These are phyloP conservation scores for Ustilago curta DNA, from an alignment of 1,284 basidiomycete genomes.

Conservation along the genomic window DNA sequence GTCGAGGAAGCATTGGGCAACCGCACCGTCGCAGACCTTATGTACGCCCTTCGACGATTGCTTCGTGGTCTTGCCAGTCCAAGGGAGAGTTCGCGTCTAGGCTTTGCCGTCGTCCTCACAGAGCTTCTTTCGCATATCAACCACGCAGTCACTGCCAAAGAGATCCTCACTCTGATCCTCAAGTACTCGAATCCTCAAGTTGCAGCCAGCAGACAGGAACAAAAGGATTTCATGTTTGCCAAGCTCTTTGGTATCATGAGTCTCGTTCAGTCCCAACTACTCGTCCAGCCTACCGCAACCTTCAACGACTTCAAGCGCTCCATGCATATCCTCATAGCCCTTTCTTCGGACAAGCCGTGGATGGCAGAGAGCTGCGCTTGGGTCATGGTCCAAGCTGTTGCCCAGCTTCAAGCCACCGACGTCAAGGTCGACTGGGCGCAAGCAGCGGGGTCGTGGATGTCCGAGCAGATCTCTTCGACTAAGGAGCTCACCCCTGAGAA, in stretches of 20 bases:
- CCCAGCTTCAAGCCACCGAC: constrained; percentile 24
- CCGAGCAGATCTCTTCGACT: constrained; percentile 33
- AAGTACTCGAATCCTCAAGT: constrained; percentile 54
- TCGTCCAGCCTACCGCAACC: constrained; percentile 75
- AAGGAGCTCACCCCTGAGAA: constrained; percentile 87
- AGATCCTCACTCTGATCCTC: constrained; percentile 60
- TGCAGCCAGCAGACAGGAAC: constrained; percentile 84
- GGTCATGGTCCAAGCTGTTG: constrained; percentile 70
- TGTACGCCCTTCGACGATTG: constrained; percentile 70
- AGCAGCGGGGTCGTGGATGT: constrained; percentile 49
- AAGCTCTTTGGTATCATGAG: constrained; percentile 86
- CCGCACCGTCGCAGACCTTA: constrained; percentile 73
- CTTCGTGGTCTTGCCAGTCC: constrained; percentile 83
- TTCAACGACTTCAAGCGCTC: constrained; percentile 77
- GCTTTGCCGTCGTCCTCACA: constrained; percentile 94
- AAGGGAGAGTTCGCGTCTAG: constrained; percentile 89
- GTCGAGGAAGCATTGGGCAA: constrained; percentile 73
- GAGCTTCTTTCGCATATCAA: constrained; percentile 87
- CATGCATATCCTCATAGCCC: constrained; percentile 76
- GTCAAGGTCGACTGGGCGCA: constrained; percentile 38
- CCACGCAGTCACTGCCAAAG: constrained; percentile 76
- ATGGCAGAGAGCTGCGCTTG: constrained; percentile 91
- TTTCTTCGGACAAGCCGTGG: constrained; percentile 90
- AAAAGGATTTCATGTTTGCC: constrained; percentile 91
- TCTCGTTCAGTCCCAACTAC: constrained; percentile 72